Base-by-base conservation (phyloP, 78 protist genomes). In the Creolimax fragrantissima region DNA sequence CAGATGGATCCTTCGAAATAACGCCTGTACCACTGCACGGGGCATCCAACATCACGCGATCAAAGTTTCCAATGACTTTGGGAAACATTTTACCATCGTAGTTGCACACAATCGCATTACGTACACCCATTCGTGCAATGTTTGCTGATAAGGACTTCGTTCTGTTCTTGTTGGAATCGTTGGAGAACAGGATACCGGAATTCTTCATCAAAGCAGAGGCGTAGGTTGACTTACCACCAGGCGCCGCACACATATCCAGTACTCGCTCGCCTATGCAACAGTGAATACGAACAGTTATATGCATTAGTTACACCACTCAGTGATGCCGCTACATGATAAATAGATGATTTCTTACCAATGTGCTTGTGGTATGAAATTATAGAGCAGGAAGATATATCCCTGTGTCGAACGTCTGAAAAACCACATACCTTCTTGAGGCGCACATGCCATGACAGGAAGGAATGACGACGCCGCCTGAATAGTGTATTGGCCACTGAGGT, bases 1-100 rank as follows among this genome's bases (percentile, higher is more conserved):
- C 96, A 5, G 95, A 35, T 32, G 94, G 96, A 44, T 99, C 99
- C 67, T 97, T 94, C 41, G 98, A 67, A 88, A 99, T 97, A 83
- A 99, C 99, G 42, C 99, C 99, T 0, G 96, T 86, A 44, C 99
- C 99, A 3, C 98, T 91, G 95, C 99, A 99, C 3, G 99, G 99
- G 35, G 99, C 99, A 89, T 99, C 99, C 37, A 99, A 96, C 5
- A 99, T 93, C 32, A 98, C 96, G 42, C 99, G 95, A 47, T 99
- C 99, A 91, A 99, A 98, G 85, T 92, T 95, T 3, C 93, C 91
- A 84, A 96, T 91, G 43, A 95, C 89, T 41, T 91, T 81, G 35
- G 97, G 95, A 81, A 95, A 94, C 47, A 84, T 66, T 41, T 98
- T 94, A n/a, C 99, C 99, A 67, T 98, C 99, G 43, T 95, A 94